Evolutionary conservation across 805 yeast species (phyloP), one percentile per base, ranked within the genome.

Genomic region (Cyberlindnera xylosilytica): DNA sequence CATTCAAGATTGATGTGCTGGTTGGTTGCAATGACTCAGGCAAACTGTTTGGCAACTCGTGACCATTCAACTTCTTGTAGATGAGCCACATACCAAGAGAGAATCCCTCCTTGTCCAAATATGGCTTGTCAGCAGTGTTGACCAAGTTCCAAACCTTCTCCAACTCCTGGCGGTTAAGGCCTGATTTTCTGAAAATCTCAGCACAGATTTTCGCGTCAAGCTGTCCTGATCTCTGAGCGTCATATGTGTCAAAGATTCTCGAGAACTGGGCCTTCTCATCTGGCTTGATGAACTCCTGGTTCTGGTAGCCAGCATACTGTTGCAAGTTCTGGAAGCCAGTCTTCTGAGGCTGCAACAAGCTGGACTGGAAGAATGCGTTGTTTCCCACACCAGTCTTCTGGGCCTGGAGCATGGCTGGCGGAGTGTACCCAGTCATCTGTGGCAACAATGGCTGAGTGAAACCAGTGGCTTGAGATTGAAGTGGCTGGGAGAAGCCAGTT

Each of bases 11-110:
- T 54, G 81, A 79, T 29, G 84, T 76, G 7, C 95, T 84, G 3
- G 96, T 95, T 7, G 99, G 98, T 23, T 89, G 69, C 50, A 91
- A 74, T 58, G 89, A 95, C 2, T 95, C 88, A 3, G 98, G 98
- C 40, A 91, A 73, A 41, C 80, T 70, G 36, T 72, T 60, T 19
- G 99, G 99, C 38, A 93, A 66, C n/a, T 84, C 87, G 50, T 78
- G 79, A 2, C 97, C 97, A 58, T 89, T 90, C 59, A 91, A 69
- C 49, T 91, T 77, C 62, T 97, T 78, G 66, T 93, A 91, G 34
- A 91, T 91, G 45, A 91, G 72, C 71, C 95, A 97, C 98, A 91
- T 93, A 24, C 98, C 97, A 27, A 93, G 89, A 0, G 96, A 84
- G 68, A 91, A 93, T 62, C 88, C 96, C 61, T 91, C 97, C 56